These are phyloP conservation scores for Daedaleopsis nitida DNA, from an alignment of 768 basidiomycete genomes.

Conservation along the genomic window DNA sequence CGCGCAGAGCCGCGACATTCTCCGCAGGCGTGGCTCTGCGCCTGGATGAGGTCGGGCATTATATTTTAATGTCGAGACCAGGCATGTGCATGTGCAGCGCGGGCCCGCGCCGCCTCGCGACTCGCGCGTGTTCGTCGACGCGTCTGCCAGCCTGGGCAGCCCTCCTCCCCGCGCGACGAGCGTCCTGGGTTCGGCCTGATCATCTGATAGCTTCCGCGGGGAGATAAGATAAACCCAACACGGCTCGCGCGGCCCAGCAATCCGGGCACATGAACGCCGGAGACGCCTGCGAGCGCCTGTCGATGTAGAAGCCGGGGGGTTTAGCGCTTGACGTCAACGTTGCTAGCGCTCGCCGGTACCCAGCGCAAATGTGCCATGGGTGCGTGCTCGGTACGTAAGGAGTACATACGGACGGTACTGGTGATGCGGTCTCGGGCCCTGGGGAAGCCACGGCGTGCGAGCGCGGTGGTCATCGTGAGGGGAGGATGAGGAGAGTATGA, in stretches of 20 bases:
- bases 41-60: no score
- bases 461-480: not conserved
- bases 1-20: not conserved
- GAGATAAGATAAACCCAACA: constrained; percentile 9
- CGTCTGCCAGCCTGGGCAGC: no score
- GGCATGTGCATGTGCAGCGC: not conserved
- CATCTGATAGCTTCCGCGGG: constrained; percentile 18
- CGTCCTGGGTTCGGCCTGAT: constrained; percentile 14
- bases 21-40: no score
- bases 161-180: no score
- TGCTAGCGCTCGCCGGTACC: no score
- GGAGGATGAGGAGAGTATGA: not conserved
- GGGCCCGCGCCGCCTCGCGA: no score
- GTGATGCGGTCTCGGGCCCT: constrained; percentile 3
- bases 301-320: not conserved
- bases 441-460: constrained; percentile 7
- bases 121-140: no score
- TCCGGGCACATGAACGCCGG: constrained; percentile 15
- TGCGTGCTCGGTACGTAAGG: constrained; percentile 15
- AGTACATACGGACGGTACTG: constrained; percentile 14
- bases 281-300: not conserved
- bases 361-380: constrained; percentile 7
- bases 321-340: constrained; percentile 7
- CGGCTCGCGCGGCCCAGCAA: not conserved
- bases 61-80: no score